Evolutionary conservation across 371 early-diverging fungal genomes (phyloP).

Genomic region (Mucor saturninus): DNA sequence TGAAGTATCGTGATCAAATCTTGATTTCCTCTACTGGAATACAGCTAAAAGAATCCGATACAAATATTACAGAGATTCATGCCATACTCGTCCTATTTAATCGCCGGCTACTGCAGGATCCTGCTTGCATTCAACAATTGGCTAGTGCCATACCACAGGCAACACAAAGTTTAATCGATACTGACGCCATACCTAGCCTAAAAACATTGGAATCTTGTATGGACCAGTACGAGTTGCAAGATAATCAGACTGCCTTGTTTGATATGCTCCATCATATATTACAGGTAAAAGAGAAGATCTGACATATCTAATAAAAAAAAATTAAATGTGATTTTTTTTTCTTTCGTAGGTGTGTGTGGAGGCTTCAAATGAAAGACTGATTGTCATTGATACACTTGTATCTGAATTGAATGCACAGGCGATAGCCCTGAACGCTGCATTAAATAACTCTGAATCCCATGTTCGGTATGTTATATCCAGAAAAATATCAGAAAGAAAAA

Average conservation of each 20-base stretch:
- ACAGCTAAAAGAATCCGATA: slow-evolving; percentile 19
- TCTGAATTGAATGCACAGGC: slow-evolving; percentile 21
- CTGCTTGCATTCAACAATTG: neutral
- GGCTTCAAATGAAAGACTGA: neutral
- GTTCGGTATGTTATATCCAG: slow-evolving; percentile 13
- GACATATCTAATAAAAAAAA: too few species aligned
- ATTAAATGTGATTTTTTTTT: neutral
- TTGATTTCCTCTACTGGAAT: slow-evolving; percentile 12
- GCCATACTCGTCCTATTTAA: slow-evolving; percentile 20
- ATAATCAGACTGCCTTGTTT: neutral
- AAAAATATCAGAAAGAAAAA: too few species aligned
- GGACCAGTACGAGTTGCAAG: neutral
- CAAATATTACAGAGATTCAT: neutral
- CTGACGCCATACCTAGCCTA: slow-evolving; percentile 13
- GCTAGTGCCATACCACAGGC: neutral
- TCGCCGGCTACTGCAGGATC: slow-evolving; percentile 24
- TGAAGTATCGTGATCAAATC: slow-evolving; percentile 19
- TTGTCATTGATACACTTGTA: slow-evolving; percentile 6
- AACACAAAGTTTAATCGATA: neutral
- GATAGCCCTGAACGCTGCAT: slow-evolving; percentile 24
- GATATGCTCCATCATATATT: neutral
- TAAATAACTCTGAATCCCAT: slow-evolving; percentile 24
- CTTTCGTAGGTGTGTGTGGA: slow-evolving; percentile 7
- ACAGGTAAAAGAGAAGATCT: neutral
- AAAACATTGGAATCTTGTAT: slow-evolving; percentile 10